A percentile compares a stretch with the other conserved stretches of the same genome.
These are phyloP conservation scores for Globisporangium parvum DNA, from an alignment of 352 stramenopile species.

Conservation along the genomic window DNA sequence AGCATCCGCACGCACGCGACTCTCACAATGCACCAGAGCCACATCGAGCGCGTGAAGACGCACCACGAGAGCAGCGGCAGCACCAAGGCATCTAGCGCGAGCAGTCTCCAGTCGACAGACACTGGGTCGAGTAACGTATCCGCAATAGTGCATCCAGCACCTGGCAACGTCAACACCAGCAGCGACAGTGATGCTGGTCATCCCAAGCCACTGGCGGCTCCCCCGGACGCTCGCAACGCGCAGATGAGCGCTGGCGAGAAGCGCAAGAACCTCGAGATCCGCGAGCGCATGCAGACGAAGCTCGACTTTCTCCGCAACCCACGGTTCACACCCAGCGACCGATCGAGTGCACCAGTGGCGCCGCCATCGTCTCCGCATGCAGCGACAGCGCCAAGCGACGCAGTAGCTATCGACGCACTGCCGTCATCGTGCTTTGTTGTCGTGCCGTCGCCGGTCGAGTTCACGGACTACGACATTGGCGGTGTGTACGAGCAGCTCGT, in stretches of 20 bases:
- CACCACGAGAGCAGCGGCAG: constrained; percentile 3
- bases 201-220: no score
- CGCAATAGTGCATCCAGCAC: no score
- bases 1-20: constrained; percentile 44
- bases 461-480: constrained; percentile 63
- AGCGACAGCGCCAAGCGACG: not conserved
- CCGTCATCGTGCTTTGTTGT: constrained; percentile 31
- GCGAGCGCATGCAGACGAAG: constrained; percentile 73
- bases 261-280: constrained; percentile 59
- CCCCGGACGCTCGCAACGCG: not conserved
- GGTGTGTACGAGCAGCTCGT: constrained; percentile 75
- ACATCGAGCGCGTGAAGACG: constrained; percentile 41
- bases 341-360: not conserved
- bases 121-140: no score
- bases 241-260: constrained; percentile 48
- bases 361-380: not conserved
- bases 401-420: not conserved
- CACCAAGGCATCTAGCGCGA: not conserved
- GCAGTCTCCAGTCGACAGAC: not conserved
- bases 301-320: constrained; percentile 71
- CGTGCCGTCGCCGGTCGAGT: constrained; percentile 46
- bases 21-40: constrained; percentile 28
- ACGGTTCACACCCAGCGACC: constrained; percentile 20
- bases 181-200: not conserved
- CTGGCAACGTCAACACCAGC: not conserved